A percentile compares a stretch with the other conserved stretches of the same genome.
These are phyloP conservation scores for Kodamaea arcana DNA, from an alignment of 1,139 yeast genomes.

Conservation along the genomic window DNA sequence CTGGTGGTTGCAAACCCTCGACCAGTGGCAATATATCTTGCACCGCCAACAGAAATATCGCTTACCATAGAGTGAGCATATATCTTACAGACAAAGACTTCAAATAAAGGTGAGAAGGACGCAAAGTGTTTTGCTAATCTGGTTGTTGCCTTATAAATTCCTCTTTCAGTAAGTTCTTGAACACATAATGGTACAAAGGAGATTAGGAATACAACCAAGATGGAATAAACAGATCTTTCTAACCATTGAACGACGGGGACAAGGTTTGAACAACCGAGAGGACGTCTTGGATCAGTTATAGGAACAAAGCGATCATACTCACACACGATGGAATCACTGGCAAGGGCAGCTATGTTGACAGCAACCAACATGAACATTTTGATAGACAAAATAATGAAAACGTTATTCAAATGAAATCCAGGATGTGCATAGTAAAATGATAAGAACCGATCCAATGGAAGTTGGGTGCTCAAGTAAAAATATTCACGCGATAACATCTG, in stretches of 20 bases:
- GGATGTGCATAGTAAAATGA: constrained; percentile 56
- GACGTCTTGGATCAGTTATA: constrained; percentile 43
- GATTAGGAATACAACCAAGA: constrained; percentile 45
- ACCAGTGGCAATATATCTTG: constrained; percentile 52
- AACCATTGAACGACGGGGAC: constrained; percentile 51
- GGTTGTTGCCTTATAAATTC: constrained; percentile 41
- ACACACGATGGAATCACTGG: constrained; percentile 43
- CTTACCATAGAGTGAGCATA: constrained; percentile 47
- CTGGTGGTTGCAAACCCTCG: constrained; percentile 52
- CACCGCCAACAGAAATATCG: constrained; percentile 51
- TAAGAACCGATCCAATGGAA: constrained; percentile 48
- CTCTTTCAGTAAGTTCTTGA: constrained; percentile 51
- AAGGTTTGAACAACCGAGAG: constrained; percentile 45
- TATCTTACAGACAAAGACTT: constrained; percentile 49
- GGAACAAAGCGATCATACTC: constrained; percentile 44
- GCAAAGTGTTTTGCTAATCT: constrained; percentile 45
- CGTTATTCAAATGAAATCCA: constrained; percentile 53
- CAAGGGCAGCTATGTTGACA: constrained; percentile 45
- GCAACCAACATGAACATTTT: constrained; percentile 44
- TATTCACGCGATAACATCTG: constrained; percentile 53
- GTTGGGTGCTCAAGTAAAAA: constrained; percentile 44
- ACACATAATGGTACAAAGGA: constrained; percentile 49
- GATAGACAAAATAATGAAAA: constrained; percentile 46
- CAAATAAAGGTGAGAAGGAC: constrained; percentile 51
- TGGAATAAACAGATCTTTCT: constrained; percentile 45